Evolutionary conservation across 2,329 filamentous ascomycete genomes (phyloP), one percentile per base, ranked within the genome.

Genomic region (Claviceps monticola): DNA sequence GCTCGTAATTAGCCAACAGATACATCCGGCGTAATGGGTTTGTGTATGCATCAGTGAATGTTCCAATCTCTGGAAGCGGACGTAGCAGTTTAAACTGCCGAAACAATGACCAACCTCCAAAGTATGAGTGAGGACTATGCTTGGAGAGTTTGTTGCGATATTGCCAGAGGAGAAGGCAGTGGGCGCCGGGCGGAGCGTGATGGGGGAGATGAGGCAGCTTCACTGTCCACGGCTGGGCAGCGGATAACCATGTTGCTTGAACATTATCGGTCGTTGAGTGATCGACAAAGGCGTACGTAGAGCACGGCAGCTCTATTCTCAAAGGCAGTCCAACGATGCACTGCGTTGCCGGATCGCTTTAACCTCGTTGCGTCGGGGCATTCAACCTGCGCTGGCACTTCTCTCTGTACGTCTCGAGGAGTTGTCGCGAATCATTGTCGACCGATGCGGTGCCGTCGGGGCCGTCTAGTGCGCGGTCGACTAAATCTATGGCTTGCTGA

Each of bases 401-500:
- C 21, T 48, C 56, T 56, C 70, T 64, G 49, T 79, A 79, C 38
- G 65, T 61, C 43, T 54, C 51, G 43, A 79, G 56, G 46, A 71
- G 51, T 45, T 61, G 59, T 47, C 61, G 61, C 6, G 71, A 70
- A 46, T 78, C 75, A 3, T 55, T 55, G 26, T 79, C 75, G 13
- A 78, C 53, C 6, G 61, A 65, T 4, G 59, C 56, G 4, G 55
- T 58, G 14, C 56, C 60, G 7, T 57, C 59, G 4, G 61, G 61
- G 6, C 9, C 9, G 9, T 57, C 56, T 5, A 76, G 59, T 0
- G 72, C 62, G 4, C 58, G 56, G 2, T 57, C 51, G 5, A 71
- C 62, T 45, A 80, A 69, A 11, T 59, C 57, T n/a, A 68, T 64
- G 2, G 70, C 75, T 51, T 75, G 70, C 1, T 62, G 61, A 53